Conservation (phyloP, 129 eudicot genomes). For the Pittosporum tobira region DNA sequence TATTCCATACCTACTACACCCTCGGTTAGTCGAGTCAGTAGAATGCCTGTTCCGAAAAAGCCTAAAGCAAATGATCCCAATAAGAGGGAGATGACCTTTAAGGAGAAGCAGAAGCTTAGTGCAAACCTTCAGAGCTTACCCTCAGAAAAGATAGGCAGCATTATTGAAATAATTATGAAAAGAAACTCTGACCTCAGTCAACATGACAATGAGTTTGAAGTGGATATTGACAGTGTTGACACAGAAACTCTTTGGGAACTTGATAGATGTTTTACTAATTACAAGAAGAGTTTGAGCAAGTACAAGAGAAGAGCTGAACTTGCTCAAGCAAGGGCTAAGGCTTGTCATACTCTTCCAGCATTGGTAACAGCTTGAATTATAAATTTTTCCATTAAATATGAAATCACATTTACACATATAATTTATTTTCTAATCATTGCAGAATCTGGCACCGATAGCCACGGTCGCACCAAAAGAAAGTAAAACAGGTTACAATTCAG, state of each 20-base stretch:
- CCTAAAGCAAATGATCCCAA: slow-evolving; percentile 41
- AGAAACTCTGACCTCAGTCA: slow-evolving; percentile 7
- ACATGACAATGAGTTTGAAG: slow-evolving; percentile 58
- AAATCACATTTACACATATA: slow-evolving; percentile 4
- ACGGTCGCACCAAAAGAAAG: slow-evolving; percentile 30
- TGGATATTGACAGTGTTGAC: slow-evolving; percentile 88
- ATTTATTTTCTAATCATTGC: slow-evolving; percentile 18
- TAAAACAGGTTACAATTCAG: slow-evolving; percentile 33
- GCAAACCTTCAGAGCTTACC: slow-evolving; percentile 16
- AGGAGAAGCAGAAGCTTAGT: slow-evolving; percentile 80
- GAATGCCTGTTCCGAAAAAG: slow-evolving; percentile 73
- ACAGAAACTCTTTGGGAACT: slow-evolving; percentile 95
- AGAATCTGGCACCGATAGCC: slow-evolving; percentile 40
- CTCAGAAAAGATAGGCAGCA: slow-evolving; percentile 12
- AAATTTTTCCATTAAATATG: not conserved
- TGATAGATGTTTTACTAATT: slow-evolving; percentile 81
- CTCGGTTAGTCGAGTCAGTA: slow-evolving; percentile 24
- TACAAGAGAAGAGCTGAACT: slow-evolving; percentile 72
- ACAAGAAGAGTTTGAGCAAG: slow-evolving; percentile 82
- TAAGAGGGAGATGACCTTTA: slow-evolving; percentile 20
- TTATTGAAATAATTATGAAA: slow-evolving; percentile 15
- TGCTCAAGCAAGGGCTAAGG: slow-evolving; percentile 53
- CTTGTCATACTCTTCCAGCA: slow-evolving; percentile 27
- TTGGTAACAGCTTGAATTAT: slow-evolving; percentile 23
- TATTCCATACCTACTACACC: slow-evolving; percentile 33